phyloP scores from a whole-genome alignment of 179 eudicot species.

The Silene coronaria region DNA sequence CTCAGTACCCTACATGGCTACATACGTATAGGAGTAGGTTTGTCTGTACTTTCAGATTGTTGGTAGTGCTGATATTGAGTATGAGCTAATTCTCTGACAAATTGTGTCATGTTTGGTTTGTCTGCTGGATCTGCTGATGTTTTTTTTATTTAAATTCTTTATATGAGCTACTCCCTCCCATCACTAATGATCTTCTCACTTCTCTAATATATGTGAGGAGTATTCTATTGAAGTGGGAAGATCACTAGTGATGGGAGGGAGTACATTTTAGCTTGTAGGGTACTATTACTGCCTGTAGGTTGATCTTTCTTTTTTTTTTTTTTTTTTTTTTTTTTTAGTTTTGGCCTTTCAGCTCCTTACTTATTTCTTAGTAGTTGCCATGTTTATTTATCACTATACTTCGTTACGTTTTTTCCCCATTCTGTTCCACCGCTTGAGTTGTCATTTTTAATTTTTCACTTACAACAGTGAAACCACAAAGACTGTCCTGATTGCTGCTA shows the following conservation, averaged over 20 bases:
- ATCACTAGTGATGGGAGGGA: no score
- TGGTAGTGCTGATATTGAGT: neutral
- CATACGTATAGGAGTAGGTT: neutral
- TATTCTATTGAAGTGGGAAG: no score
- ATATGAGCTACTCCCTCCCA: no score
- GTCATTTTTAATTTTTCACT: neutral
- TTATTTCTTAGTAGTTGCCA: neutral
- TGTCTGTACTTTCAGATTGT: neutral
- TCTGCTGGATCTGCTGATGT: no score
- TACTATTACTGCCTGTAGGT: neutral
- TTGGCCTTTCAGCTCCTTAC: neutral
- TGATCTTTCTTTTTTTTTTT: no score
- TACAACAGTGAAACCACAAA: slow-evolving; percentile 77
- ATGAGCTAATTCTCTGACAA: neutral
- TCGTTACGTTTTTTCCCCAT: neutral
- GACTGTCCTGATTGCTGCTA: slow-evolving; percentile 74
- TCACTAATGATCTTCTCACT: no score
- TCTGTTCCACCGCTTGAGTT: neutral
- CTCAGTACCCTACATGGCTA: neutral
- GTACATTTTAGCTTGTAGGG: no score
- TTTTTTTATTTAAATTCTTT: no score
- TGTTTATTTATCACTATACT: neutral
- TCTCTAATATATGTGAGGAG: no score
- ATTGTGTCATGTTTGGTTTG: neutral
- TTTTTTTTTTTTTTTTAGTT: neutral